Conservation (phyloP, 306 rosid species). For the Prunus padus region DNA sequence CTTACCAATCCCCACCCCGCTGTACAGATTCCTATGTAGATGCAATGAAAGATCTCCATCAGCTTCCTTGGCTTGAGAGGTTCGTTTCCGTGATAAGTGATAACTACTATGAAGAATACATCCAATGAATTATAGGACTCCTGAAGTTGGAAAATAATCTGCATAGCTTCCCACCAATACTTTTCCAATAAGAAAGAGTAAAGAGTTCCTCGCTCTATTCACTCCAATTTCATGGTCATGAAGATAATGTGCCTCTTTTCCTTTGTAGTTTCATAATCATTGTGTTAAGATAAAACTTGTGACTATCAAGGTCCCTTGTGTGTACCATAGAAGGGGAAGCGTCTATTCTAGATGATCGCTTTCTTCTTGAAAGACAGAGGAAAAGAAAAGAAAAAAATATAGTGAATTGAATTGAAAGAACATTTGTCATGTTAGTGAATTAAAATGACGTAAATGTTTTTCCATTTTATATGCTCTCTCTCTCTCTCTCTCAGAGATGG, state of each 20-base stretch:
- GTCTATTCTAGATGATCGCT: constrained; percentile 12
- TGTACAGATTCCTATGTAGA: constrained; percentile 79
- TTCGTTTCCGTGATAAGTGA: constrained; percentile 94
- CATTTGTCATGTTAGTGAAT: constrained; percentile 13
- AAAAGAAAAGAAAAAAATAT: background rate
- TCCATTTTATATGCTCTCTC: background rate
- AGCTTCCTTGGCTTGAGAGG: constrained; percentile 97
- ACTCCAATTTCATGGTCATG: constrained; percentile 20
- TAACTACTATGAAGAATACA: constrained; percentile 78
- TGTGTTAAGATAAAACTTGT: constrained; percentile 16
- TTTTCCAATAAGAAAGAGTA: constrained; percentile 22
- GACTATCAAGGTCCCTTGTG: constrained; percentile 15
- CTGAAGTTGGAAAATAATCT: constrained; percentile 34
- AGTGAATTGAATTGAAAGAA: background rate
- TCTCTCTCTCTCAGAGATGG: background rate
- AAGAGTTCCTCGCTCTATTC: constrained; percentile 51
- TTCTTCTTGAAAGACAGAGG: constrained; percentile 15
- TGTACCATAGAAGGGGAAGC: constrained; percentile 16
- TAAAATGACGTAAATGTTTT: background rate
- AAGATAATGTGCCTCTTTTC: constrained; percentile 3
- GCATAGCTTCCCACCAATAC: constrained; percentile 26
- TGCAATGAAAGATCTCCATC: constrained; percentile 89
- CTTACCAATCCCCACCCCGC: constrained; percentile 84
- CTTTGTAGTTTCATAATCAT: constrained; percentile 14
- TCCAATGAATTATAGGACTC: constrained; percentile 49